A percentile compares a stretch with the other conserved stretches of the same genome.
phyloP scores from a whole-genome alignment of 805 yeast species.

The Candida stauntonica region DNA sequence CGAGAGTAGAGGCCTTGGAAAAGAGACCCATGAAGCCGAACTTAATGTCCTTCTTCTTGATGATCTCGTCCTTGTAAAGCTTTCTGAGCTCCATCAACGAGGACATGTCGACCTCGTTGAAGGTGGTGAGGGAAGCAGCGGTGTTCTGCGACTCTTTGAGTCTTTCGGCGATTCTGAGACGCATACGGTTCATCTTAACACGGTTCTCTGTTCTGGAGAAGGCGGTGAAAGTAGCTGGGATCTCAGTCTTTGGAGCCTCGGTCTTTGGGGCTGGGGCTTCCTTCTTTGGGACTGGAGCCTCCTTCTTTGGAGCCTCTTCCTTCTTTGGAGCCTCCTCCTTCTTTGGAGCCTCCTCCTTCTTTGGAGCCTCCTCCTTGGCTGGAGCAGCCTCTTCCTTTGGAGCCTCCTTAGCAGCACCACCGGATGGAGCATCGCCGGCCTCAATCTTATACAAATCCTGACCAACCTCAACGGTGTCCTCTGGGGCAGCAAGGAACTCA shows the following conservation, averaged over 20 bases:
- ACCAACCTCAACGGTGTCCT: conserved; percentile 94
- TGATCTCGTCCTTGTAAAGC: conserved; percentile 92
- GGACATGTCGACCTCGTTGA: conserved; percentile 97
- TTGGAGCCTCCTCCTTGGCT: conserved; percentile 25
- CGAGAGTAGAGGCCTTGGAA: conserved; percentile 88
- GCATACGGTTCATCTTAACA: conserved; percentile 99
- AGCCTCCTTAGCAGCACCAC: conserved; percentile 34
- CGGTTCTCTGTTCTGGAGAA: conserved; percentile 85
- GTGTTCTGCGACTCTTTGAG: conserved; percentile 99
- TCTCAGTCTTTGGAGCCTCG: conserved; percentile 31
- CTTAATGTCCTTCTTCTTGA: conserved; percentile 90
- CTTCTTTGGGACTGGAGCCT: conserved; percentile 26
- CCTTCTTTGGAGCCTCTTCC: conserved; percentile 22
- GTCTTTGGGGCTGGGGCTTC: conserved; percentile 24
- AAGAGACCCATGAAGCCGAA: conserved; percentile 99
- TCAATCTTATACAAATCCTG: conserved; percentile 87
- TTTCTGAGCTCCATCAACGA: conserved; percentile 90
- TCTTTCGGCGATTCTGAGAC: conserved; percentile 97
- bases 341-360: conserved; percentile 20
- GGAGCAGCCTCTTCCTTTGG: conserved; percentile 27
- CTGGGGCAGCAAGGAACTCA: conserved; percentile 76
- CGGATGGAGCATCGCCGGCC: conserved; percentile 66
- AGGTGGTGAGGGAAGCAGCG: conserved; percentile 95
- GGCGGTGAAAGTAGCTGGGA: conserved; percentile 26
- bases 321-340: conserved; percentile 30